Evolutionary conservation across 306 rosid genomes (phyloP).

Genomic region (Myrica gale): DNA sequence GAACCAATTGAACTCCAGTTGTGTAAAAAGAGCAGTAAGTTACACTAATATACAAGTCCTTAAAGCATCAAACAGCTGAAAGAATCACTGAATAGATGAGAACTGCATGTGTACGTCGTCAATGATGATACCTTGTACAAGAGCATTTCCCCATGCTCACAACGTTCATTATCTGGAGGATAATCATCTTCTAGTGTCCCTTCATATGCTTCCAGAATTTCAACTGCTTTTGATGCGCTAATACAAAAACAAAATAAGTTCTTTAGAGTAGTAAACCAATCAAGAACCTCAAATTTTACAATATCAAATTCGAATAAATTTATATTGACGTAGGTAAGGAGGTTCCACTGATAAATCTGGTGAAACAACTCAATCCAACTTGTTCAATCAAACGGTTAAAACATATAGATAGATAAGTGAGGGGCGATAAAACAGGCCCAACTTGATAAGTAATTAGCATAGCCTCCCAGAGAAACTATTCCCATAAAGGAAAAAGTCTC

Average conservation of each 20-base stretch:
- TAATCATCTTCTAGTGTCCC: conserved; percentile 94
- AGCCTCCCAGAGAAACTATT: not conserved
- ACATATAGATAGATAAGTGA: not conserved
- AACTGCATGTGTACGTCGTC: conserved; percentile 14
- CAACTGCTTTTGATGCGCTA: conserved; percentile 89
- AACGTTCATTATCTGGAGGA: conserved; percentile 95
- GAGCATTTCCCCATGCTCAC: conserved; percentile 99
- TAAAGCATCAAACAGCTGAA: conserved; percentile 13
- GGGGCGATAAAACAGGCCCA: not conserved
- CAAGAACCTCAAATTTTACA: conserved; percentile 11
- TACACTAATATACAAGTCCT: not conserved
- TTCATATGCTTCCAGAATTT: conserved; percentile 97
- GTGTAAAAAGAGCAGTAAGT: not conserved
- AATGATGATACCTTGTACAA: conserved; percentile 69
- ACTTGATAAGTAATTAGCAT: not conserved
- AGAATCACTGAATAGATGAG: conserved; percentile 27
- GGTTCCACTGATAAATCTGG: not conserved
- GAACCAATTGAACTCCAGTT: too few species aligned
- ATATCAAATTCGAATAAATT: conserved; percentile 7
- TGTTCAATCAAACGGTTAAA: not conserved
- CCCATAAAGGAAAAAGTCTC: not conserved
- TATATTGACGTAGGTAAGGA: not conserved
- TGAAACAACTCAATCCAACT: not conserved
- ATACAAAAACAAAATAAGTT: conserved; percentile 22
- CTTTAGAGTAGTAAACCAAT: conserved; percentile 15